Evolutionary conservation across 202 grass and related monocot species (phyloP).

Genomic region (Hordeum pubiflorum): DNA sequence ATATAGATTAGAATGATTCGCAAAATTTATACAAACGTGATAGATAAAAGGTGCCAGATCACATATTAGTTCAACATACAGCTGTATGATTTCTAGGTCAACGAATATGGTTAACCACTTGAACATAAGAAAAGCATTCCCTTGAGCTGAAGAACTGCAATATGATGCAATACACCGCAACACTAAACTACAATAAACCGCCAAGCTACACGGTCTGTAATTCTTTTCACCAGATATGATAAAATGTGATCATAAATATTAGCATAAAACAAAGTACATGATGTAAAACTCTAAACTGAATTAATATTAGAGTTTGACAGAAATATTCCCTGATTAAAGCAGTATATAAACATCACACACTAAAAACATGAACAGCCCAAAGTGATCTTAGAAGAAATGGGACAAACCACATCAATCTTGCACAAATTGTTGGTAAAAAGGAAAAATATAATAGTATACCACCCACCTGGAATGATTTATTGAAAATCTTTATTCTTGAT

Average conservation of each 20-base stretch:
- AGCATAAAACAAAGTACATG: neutral
- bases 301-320: neutral
- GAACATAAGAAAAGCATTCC: neutral
- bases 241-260: neutral
- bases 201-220: neutral
- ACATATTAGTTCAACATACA: neutral
- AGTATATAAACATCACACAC: neutral
- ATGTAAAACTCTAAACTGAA: neutral
- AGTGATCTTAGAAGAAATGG: constrained; percentile 5
- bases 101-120: neutral
- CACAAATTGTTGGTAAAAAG: neutral
- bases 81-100: neutral
- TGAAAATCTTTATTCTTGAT: constrained; percentile 86
- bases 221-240: constrained; percentile 4
- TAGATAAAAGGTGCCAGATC: neutral
- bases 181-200: neutral
- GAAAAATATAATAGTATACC: neutral
- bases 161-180: neutral
- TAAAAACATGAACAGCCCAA: neutral
- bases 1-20: neutral
- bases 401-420: neutral
- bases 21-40: neutral
- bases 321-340: neutral
- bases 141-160: neutral
- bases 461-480: constrained; percentile 83